These are phyloP conservation scores for Eimeria acervulina DNA, from an alignment of 169 alveolate species.

Conservation along the genomic window DNA sequence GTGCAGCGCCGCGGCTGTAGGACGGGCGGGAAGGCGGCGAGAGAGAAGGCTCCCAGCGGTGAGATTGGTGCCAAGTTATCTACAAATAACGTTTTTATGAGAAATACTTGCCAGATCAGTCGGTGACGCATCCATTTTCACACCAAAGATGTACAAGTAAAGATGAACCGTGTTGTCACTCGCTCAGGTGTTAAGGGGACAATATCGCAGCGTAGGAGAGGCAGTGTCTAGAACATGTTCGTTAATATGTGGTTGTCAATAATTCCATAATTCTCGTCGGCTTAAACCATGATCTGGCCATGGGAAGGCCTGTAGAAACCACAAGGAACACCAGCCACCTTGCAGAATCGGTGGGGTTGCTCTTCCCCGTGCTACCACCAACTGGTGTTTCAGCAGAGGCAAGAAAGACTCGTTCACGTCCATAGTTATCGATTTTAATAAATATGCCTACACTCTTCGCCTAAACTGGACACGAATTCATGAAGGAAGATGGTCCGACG, in stretches of 20 bases:
- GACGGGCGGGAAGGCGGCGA: no score
- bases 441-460: not conserved
- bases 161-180: not conserved
- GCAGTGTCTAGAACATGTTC: not conserved
- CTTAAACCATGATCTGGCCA: not conserved
- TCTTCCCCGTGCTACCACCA: not conserved
- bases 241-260: not conserved
- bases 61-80: not conserved
- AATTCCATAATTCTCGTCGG: not conserved
- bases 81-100: not conserved
- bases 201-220: not conserved
- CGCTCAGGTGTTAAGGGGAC: not conserved
- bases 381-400: not conserved
- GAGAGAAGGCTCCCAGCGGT: not conserved
- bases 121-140: not conserved
- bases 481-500: not conserved
- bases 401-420: not conserved
- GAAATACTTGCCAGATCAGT: conserved; percentile 65
- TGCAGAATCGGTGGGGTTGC: not conserved
- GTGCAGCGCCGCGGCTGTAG: not conserved
- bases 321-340: not conserved
- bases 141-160: not conserved
- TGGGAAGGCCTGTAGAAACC: not conserved
- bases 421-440: not conserved
- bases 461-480: not conserved